Evolutionary conservation across 2,329 filamentous ascomycete species (phyloP).

Genomic region (Talaromyces sp.): DNA sequence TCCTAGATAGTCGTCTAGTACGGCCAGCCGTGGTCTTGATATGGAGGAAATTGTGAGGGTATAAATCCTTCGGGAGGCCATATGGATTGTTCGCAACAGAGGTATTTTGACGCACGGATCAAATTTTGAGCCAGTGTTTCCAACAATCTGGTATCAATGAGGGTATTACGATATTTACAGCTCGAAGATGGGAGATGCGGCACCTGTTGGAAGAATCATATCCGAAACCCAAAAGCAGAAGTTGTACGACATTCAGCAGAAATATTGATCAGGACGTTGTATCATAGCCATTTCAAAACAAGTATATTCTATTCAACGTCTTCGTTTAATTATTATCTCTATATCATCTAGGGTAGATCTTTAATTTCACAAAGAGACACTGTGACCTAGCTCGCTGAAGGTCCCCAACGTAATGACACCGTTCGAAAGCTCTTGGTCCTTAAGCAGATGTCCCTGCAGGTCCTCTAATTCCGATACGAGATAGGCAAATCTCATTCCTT

Average conservation of each 20-base stretch:
- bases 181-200: not conserved
- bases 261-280: not conserved
- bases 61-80: not conserved
- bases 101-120: not conserved
- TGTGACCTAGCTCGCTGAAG: conserved; percentile 11
- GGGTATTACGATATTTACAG: not conserved
- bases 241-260: not conserved
- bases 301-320: not conserved
- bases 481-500: conserved; percentile 9
- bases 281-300: not conserved
- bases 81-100: not conserved
- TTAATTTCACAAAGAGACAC: not conserved
- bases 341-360: not conserved
- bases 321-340: not conserved
- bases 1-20: conserved; percentile 67
- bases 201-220: not conserved
- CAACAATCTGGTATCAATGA: no score
- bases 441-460: conserved; percentile 9
- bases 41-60: not conserved
- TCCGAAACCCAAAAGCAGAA: not conserved
- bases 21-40: conserved; percentile 51
- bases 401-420: conserved; percentile 13
- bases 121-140: no score
- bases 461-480: conserved; percentile 15
- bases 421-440: conserved; percentile 10